Base-by-base conservation (phyloP, 768 basidiomycete genomes). In the Rubroboletus pulcherrimus region DNA sequence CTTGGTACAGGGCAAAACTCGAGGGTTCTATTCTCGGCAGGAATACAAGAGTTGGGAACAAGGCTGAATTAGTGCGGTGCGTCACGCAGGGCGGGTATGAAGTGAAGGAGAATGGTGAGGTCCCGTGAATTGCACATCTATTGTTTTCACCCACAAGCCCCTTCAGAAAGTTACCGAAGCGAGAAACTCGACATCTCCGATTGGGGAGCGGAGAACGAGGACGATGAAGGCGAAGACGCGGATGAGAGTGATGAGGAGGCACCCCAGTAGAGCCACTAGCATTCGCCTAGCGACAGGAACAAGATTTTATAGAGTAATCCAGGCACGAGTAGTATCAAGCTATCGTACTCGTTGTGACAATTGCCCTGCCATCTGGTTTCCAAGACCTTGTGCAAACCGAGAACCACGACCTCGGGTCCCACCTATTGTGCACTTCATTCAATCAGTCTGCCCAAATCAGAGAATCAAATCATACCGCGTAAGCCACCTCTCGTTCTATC, bases 381-480 rank as follows among this genome's bases (percentile, higher is more conserved):
- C 90, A 39, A 92, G 77, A 21, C 90, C 90, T 71, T 92, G 89
- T 19, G 87, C 81, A 66, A 92, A 92, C n/a, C 90, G 82, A 30
- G 82, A 79, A 24, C 92, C 88, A 56, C 92, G 80, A 46, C 89
- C 91, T 51, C 84, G 79, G 29, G 81, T 75, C 43, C 85, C 84
- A 60, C 86, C 85, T 86, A 59, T 24, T 51, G 35, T 17, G 40
- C 7, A 14, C 21, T 14, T 37, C 33, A 42, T 34, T 58, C 35
- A 53, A n/a, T 44, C 14, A 30, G 19, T 51, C 21, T 40, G 53
- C 38, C 33, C 30, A 33, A 56, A 38, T 21, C 37, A 31, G 12
- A 54, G 15, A 35, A 35, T 40, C 24, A 21, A 54, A 67, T 35
- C 73, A 68, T 73, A 84, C 86, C 86, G 61, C 86, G 80, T 42